phyloP scores from a whole-genome alignment of 2,329 filamentous ascomycete species.

The Nemania serpens region DNA sequence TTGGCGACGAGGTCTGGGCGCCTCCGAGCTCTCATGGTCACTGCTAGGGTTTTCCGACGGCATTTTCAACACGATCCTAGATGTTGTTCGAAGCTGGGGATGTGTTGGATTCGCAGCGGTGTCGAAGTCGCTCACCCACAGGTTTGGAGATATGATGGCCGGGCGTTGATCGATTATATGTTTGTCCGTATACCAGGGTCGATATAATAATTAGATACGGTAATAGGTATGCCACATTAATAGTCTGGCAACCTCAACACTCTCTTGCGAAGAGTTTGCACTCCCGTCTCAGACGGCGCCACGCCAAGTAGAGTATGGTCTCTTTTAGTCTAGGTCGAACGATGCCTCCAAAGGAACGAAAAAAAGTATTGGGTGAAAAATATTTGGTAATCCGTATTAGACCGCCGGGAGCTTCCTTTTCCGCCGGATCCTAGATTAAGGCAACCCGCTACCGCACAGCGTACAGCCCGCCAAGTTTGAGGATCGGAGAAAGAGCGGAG shows the following conservation, averaged over 20 bases:
- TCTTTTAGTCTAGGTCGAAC: background rate
- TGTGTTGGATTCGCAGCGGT: conserved; percentile 5
- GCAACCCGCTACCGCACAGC: conserved; percentile 27
- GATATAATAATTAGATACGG: background rate
- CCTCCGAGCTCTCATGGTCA: conserved; percentile 38
- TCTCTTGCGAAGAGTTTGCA: background rate
- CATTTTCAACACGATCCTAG: conserved; percentile 35
- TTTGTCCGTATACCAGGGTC: conserved; percentile 4
- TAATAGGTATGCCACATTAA: conserved; percentile 2
- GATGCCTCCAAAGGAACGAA: background rate
- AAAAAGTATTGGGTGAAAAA: background rate
- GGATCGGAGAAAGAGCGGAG: conserved; percentile 1
- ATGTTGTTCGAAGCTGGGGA: conserved; percentile 1
- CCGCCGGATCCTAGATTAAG: conserved; percentile 5
- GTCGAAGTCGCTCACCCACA: conserved; percentile 11
- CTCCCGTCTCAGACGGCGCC: background rate
- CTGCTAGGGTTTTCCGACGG: conserved; percentile 36
- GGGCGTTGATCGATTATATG: conserved; percentile 8
- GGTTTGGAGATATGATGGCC: conserved; percentile 5
- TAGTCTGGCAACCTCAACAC: conserved; percentile 6
- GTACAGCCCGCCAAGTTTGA: conserved; percentile 6
- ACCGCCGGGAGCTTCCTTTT: conserved; percentile 10
- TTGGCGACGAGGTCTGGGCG: conserved; percentile 27
- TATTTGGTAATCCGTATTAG: conserved; percentile 11
- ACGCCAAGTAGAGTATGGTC: background rate